Conservation (phyloP, 805 yeast species). For the Schwanniomyces vanrijiae region DNA sequence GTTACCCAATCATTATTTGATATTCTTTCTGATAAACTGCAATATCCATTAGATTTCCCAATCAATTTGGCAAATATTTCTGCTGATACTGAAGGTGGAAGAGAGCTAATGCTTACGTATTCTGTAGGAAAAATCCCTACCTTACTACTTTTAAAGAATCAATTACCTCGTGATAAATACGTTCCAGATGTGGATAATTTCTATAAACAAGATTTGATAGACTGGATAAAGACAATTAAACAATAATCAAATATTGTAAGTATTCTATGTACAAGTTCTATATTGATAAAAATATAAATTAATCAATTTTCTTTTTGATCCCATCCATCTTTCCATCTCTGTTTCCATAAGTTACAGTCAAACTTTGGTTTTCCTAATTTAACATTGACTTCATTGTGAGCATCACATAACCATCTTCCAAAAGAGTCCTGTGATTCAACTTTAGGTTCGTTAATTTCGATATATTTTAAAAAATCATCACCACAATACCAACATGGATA, state of each 20-base stretch:
- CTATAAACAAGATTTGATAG: conserved; percentile 28
- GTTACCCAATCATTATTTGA: conserved; percentile 59
- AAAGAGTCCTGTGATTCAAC: conserved; percentile 72
- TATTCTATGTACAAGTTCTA: conserved; percentile 1
- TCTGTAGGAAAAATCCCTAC: conserved; percentile 60
- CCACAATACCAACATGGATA: conserved; percentile 97
- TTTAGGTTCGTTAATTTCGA: conserved; percentile 52
- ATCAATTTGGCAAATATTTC: conserved; percentile 72
- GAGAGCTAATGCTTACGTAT: conserved; percentile 58
- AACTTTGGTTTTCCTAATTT: conserved; percentile 85
- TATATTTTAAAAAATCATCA: conserved; percentile 69
- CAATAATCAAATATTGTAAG: neutral
- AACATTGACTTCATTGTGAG: conserved; percentile 89
- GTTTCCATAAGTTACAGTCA: conserved; percentile 87
- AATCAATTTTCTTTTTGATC: conserved; percentile 27
- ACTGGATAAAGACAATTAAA: conserved; percentile 20
- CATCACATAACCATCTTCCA: conserved; percentile 90
- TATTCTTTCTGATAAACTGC: conserved; percentile 19
- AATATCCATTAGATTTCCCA: conserved; percentile 38
- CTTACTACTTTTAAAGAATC: conserved; percentile 64
- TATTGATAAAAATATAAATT: neutral
- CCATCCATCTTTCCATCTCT: conserved; percentile 97
- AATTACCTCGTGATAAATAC: conserved; percentile 47
- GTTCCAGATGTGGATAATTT: conserved; percentile 20
- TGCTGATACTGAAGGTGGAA: conserved; percentile 63